Evolutionary conservation across 805 yeast species (phyloP).

Genomic region (Teunomyces pallodes): DNA sequence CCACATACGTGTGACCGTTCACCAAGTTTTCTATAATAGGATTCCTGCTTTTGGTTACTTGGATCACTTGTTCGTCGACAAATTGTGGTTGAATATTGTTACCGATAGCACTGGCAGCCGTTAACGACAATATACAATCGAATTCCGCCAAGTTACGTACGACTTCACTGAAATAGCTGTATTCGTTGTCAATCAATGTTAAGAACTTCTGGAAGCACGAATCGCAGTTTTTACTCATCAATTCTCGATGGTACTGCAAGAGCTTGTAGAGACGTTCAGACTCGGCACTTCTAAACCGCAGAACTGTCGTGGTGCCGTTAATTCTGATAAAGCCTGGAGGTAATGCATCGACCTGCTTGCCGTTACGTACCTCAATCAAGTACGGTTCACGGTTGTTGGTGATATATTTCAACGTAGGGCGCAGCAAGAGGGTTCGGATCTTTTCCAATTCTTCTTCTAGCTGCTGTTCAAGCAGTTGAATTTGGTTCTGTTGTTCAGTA

Average conservation of each 20-base stretch:
- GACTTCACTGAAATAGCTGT: conserved; percentile 31
- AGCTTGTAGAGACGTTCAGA: conserved; percentile 49
- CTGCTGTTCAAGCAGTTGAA: conserved; percentile 43
- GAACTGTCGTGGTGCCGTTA: conserved; percentile 63
- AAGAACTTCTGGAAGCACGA: conserved; percentile 45
- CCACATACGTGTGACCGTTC: conserved; percentile 46
- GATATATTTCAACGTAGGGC: conserved; percentile 56
- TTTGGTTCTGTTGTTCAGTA: conserved; percentile 30
- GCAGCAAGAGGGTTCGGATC: conserved; percentile 45
- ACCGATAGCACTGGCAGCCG: conserved; percentile 53
- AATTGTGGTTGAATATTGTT: conserved; percentile 49
- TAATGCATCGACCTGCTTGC: conserved; percentile 48
- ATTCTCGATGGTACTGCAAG: conserved; percentile 60
- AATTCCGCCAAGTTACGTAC: conserved; percentile 50
- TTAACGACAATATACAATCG: conserved; percentile 67
- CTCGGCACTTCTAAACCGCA: conserved; percentile 70
- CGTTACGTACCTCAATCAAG: conserved; percentile 71
- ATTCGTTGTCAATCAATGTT: conserved; percentile 27
- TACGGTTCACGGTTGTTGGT: conserved; percentile 66
- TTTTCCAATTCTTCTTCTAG: conserved; percentile 52
- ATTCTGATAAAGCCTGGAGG: conserved; percentile 80
- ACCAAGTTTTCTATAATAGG: conserved; percentile 59
- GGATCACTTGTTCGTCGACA: conserved; percentile 40
- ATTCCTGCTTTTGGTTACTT: conserved; percentile 58
- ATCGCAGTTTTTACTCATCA: conserved; percentile 46